These are phyloP conservation scores for Protostelium mycophagum DNA, from an alignment of 78 protist species.

Conservation along the genomic window DNA sequence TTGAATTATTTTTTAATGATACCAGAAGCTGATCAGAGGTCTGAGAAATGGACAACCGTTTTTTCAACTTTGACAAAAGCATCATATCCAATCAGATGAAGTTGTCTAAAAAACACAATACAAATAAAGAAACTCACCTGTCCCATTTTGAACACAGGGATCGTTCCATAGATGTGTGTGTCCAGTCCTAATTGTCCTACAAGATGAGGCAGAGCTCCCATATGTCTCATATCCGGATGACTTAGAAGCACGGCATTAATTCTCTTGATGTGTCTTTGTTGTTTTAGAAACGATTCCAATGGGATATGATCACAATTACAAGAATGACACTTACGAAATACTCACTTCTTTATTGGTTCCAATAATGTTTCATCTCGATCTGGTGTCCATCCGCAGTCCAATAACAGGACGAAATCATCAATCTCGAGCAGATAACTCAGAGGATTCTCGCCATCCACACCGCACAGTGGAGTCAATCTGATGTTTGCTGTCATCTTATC, in stretches of 20 bases:
- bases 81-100: too few species aligned
- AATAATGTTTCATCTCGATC: slow-evolving; percentile 41
- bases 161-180: slow-evolving; percentile 81
- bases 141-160: slow-evolving; percentile 87
- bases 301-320: neutral
- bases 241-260: slow-evolving; percentile 82
- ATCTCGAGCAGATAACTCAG: slow-evolving; percentile 75
- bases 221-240: slow-evolving; percentile 83
- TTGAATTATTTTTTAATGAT: too few species aligned
- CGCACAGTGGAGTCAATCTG: slow-evolving; percentile 56
- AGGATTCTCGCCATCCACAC: slow-evolving; percentile 40
- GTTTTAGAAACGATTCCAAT: neutral
- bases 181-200: slow-evolving; percentile 50
- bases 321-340: neutral
- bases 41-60: too few species aligned
- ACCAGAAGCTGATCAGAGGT: too few species aligned
- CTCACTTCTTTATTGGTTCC: slow-evolving; percentile 27
- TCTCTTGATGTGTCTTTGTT: slow-evolving; percentile 30
- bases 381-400: slow-evolving; percentile 93
- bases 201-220: slow-evolving; percentile 88
- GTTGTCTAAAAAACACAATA: too few species aligned
- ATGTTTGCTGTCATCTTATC: slow-evolving; percentile 38
- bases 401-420: slow-evolving; percentile 81
- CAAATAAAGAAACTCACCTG: too few species aligned
- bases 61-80: too few species aligned